These are phyloP conservation scores for Dictyophora rubrovolvata DNA, from an alignment of 768 basidiomycete species.

Conservation along the genomic window DNA sequence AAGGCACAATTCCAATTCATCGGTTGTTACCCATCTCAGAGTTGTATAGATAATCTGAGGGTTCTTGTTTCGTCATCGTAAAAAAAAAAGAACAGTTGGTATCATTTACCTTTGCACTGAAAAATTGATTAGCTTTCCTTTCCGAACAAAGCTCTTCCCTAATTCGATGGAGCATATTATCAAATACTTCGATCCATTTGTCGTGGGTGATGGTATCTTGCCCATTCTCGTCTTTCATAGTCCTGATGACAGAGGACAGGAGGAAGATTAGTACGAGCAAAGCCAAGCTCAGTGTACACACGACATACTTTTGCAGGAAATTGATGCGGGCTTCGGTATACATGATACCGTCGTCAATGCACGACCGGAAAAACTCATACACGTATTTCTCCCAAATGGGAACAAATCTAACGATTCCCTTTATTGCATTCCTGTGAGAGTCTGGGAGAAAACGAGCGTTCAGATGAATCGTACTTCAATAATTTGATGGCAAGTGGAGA, in stretches of 20 bases:
- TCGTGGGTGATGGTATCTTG: slow-evolving; percentile 46
- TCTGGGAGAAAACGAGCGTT: slow-evolving; percentile 26
- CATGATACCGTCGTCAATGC: slow-evolving; percentile 59
- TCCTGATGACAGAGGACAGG: slow-evolving; percentile 23
- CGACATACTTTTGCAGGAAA: slow-evolving; percentile 44
- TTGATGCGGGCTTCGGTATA: slow-evolving; percentile 64
- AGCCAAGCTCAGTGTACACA: background rate
- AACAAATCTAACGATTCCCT: slow-evolving; percentile 35
- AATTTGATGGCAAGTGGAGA: slow-evolving; percentile 30
- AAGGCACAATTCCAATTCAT: slow-evolving; percentile 54
- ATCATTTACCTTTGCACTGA: slow-evolving; percentile 49
- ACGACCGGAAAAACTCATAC: slow-evolving; percentile 48
- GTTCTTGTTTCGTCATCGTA: background rate
- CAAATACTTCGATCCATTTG: slow-evolving; percentile 48
- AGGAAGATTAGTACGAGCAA: background rate
- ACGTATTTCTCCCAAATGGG: slow-evolving; percentile 56
- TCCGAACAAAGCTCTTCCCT: slow-evolving; percentile 39
- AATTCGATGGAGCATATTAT: slow-evolving; percentile 40
- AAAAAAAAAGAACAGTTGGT: background rate
- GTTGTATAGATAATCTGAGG: slow-evolving; percentile 63
- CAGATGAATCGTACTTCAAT: background rate
- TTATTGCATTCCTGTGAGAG: background rate
- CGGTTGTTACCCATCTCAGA: slow-evolving; percentile 40
- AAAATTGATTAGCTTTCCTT: slow-evolving; percentile 50
- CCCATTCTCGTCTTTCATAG: slow-evolving; percentile 49